Conservation (phyloP, 352 stramenopile genomes). For the Pythium apleroticum region DNA sequence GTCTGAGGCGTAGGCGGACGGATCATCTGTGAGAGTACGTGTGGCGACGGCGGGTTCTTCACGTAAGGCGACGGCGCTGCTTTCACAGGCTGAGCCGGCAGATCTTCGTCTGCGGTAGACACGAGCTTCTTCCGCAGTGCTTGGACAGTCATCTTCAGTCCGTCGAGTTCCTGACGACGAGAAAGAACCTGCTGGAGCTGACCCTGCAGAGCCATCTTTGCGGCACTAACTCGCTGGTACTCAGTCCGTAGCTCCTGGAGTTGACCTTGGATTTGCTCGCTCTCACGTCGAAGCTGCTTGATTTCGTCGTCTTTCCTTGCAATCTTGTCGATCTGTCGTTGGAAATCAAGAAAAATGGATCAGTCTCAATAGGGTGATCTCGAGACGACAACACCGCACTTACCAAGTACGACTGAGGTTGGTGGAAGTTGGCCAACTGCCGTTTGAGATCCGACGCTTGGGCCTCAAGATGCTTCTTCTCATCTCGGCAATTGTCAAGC, state of each 20-base stretch:
- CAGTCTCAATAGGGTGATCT: too few relatives aligned
- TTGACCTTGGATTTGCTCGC: conserved; percentile 35
- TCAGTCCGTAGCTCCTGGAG: conserved; percentile 48
- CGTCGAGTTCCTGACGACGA: conserved; percentile 58
- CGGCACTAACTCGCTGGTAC: conserved; percentile 34
- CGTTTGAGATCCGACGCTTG: conserved; percentile 35
- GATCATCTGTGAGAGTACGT: conserved; percentile 39
- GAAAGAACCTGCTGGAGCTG: conserved; percentile 71
- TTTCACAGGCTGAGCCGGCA: conserved; percentile 3
- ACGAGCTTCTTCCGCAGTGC: conserved; percentile 37
- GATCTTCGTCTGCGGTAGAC: neutral
- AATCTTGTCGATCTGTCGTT: conserved; percentile 64
- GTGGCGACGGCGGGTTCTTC: conserved; percentile 27
- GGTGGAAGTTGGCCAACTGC: conserved; percentile 54
- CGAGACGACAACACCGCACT: neutral
- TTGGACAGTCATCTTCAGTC: conserved; percentile 58
- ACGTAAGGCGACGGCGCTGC: conserved; percentile 1
- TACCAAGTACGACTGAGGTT: conserved; percentile 77
- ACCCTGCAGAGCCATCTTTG: conserved; percentile 51
- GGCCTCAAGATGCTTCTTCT: conserved; percentile 32
- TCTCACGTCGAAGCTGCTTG: conserved; percentile 23
- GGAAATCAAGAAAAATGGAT: neutral
- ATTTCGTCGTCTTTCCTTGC: conserved; percentile 45
- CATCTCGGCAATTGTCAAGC: conserved; percentile 31
- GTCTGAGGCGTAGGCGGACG: conserved; percentile 33